Conservation (phyloP, 441 rosid species). For the Cnidoscolus chayamansa region DNA sequence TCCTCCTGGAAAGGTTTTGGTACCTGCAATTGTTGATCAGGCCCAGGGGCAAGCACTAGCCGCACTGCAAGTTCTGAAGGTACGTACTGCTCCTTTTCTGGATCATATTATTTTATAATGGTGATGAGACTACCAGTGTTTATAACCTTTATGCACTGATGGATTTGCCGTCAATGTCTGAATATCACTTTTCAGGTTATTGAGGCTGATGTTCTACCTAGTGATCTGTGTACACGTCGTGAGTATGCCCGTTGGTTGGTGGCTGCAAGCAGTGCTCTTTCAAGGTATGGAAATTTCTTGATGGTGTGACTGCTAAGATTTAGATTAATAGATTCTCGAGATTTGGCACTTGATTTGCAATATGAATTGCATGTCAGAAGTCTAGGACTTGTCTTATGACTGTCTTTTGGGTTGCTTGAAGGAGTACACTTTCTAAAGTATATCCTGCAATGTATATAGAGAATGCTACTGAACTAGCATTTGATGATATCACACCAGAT, state of each 20-base stretch:
- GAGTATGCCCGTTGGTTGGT: slow-evolving; percentile 96
- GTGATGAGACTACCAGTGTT: neutral
- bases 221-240: slow-evolving; percentile 84
- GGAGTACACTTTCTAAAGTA: slow-evolving; percentile 74
- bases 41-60: slow-evolving; percentile 84
- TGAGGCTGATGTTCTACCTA: slow-evolving; percentile 66
- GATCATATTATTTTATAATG: slow-evolving; percentile 2
- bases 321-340: neutral
- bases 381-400: slow-evolving; percentile 17
- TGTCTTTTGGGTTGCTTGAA: slow-evolving; percentile 34
- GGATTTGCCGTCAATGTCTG: slow-evolving; percentile 21
- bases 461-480: slow-evolving; percentile 85
- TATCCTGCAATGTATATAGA: slow-evolving; percentile 97
- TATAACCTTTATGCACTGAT: neutral
- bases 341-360: slow-evolving; percentile 16
- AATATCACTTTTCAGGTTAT: slow-evolving; percentile 55
- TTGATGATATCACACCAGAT: slow-evolving; percentile 76
- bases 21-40: slow-evolving; percentile 79
- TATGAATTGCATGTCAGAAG: slow-evolving; percentile 3
- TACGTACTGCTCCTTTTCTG: slow-evolving; percentile 23
- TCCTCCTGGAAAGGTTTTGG: slow-evolving; percentile 73
- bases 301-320: slow-evolving; percentile 5
- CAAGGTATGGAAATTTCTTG: slow-evolving; percentile 54
- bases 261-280: slow-evolving; percentile 70
- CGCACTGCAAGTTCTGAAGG: slow-evolving; percentile 85